These are phyloP conservation scores for Tolypocladium endophyticum DNA, from an alignment of 2,329 filamentous ascomycete species.

Conservation along the genomic window DNA sequence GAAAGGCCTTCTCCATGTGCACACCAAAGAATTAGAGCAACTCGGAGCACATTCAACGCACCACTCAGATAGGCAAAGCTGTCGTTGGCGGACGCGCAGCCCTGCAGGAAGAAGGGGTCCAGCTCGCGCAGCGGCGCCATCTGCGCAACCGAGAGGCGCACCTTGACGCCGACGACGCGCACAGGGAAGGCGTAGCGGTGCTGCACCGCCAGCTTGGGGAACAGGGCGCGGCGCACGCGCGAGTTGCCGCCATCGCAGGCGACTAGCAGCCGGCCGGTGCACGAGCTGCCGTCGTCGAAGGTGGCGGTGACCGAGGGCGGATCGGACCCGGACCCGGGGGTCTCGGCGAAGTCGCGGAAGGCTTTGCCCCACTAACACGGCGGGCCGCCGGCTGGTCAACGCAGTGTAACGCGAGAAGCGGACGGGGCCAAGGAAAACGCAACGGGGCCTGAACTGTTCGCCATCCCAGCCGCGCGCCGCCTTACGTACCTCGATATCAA, in stretches of 20 bases:
- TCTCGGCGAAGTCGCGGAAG: constrained; percentile 17
- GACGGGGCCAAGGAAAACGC: not conserved
- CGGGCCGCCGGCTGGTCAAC: not conserved
- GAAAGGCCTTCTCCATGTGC: not conserved
- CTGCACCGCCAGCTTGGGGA: constrained; percentile 14
- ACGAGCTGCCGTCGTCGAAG: constrained; percentile 35
- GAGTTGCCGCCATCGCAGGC: constrained; percentile 42
- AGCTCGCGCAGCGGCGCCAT: constrained; percentile 31
- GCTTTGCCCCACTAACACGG: constrained; percentile 27
- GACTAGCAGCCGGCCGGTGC: constrained; percentile 31
- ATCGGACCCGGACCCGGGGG: constrained; percentile 9
- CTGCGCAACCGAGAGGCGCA: constrained; percentile 27
- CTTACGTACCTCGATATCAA: constrained; percentile 32
- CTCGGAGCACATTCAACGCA: constrained; percentile 12
- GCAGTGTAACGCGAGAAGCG: not conserved
- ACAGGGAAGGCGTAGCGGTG: constrained; percentile 32
- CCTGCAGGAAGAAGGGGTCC: constrained; percentile 46
- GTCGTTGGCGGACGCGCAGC: constrained; percentile 37
- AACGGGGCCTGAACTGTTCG: too few relatives aligned
- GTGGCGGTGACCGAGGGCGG: constrained; percentile 22
- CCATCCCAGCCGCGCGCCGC: not conserved
- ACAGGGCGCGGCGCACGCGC: constrained; percentile 25
- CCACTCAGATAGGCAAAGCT: constrained; percentile 43
- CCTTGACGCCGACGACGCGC: constrained; percentile 34
- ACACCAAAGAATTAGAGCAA: not conserved